phyloP scores from a whole-genome alignment of 768 basidiomycete species.

The Terana coerulea region DNA sequence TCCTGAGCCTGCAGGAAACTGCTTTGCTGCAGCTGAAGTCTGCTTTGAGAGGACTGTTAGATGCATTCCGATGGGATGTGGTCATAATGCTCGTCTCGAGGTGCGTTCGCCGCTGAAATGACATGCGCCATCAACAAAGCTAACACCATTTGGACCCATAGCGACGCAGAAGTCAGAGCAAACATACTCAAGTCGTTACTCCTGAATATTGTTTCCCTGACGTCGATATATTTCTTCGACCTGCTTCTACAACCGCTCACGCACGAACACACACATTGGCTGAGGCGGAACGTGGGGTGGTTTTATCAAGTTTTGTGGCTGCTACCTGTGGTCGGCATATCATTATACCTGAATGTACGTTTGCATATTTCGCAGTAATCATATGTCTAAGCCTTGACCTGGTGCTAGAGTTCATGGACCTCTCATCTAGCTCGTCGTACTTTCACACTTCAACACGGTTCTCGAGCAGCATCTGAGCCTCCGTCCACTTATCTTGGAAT shows the following conservation, averaged over 20 bases:
- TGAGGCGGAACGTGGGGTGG: slow-evolving; percentile 70
- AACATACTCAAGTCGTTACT: slow-evolving; percentile 74
- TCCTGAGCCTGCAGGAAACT: slow-evolving; percentile 62
- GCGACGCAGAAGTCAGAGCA: slow-evolving; percentile 72
- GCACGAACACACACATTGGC: slow-evolving; percentile 58
- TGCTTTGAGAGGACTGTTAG: slow-evolving; percentile 55
- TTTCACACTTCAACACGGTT: slow-evolving; percentile 68
- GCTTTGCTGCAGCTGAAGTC: slow-evolving; percentile 56
- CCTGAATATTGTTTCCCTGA: slow-evolving; percentile 66
- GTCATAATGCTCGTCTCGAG: slow-evolving; percentile 55
- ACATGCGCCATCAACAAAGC: not conserved
- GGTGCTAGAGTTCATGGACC: slow-evolving; percentile 68
- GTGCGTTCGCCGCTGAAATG: slow-evolving; percentile 32
- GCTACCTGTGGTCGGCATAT: slow-evolving; percentile 67
- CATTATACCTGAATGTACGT: slow-evolving; percentile 76
- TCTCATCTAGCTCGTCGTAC: slow-evolving; percentile 70
- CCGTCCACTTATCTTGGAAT: slow-evolving; percentile 65
- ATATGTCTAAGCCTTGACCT: not conserved
- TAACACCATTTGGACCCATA: slow-evolving; percentile 28
- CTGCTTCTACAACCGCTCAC: slow-evolving; percentile 63
- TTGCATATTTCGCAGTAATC: not conserved
- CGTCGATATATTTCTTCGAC: slow-evolving; percentile 76
- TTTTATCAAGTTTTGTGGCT: slow-evolving; percentile 80
- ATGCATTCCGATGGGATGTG: slow-evolving; percentile 71
- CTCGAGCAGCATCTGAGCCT: slow-evolving; percentile 44